Evolutionary conservation across 164 flowering plant genomes (phyloP).

Genomic region (Nymphaea thermarum): DNA sequence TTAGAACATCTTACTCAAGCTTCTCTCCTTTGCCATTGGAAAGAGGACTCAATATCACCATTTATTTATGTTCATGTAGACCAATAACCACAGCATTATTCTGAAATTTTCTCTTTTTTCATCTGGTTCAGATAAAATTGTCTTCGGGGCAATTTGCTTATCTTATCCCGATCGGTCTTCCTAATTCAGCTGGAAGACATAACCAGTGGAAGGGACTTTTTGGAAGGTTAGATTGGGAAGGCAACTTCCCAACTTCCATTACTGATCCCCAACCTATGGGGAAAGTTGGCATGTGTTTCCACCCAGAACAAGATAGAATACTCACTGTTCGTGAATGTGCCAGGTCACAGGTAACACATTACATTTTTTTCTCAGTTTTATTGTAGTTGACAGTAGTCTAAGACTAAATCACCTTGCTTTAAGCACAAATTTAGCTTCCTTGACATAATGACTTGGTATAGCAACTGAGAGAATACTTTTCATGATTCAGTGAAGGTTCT

Average conservation of each 20-base stretch:
- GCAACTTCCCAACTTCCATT: constrained; percentile 87
- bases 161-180: constrained; percentile 89
- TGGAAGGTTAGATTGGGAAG: constrained; percentile 96
- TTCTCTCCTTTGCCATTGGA: no score
- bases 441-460: no score
- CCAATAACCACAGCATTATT: not conserved
- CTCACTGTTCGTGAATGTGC: constrained; percentile 96
- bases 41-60: no score
- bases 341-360: constrained; percentile 56
- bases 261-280: constrained; percentile 99
- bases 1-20: no score
- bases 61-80: not conserved
- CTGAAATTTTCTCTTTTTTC: not conserved
- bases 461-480: no score
- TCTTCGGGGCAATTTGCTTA: constrained; percentile 74
- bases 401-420: no score
- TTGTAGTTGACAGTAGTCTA: no score
- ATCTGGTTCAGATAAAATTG: constrained; percentile 38
- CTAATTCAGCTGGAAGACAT: constrained; percentile 84
- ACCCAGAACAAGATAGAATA: constrained; percentile 90
- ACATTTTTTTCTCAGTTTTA: not conserved
- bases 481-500: no score
- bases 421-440: no score
- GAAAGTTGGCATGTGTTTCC: constrained; percentile 94
- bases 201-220: constrained; percentile 93